Evolutionary conservation across 768 basidiomycete genomes (phyloP), one percentile per base, ranked within the genome.

Genomic region (Artomyces pyxidatus): DNA sequence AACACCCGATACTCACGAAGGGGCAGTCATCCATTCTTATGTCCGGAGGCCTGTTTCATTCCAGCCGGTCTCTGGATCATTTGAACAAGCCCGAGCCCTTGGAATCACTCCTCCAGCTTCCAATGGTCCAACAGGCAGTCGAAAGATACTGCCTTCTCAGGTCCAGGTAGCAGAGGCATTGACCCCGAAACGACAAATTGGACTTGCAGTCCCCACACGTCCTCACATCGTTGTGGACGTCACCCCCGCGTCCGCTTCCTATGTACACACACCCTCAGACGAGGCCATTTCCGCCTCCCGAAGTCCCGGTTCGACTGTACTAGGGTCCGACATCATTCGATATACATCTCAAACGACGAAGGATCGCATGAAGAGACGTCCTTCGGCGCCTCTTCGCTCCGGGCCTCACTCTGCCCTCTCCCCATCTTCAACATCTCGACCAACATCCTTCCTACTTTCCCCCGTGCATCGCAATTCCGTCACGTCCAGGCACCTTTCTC

Each of bases 291-390:
- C 21, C n/a, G 48, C 38, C n/a, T 42, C 42, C 26, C 29, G 38
- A 4, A 52, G 53, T 25, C 25, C 25, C 35, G 42, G 44, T 37
- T 55, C 57, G 21, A 50, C 52, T 26, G 41, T 60, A 37, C 52
- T 63, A 10, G 62, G 63, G 2, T 65, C 66, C 5, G 66, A 66
- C 48, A 64, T 66, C 50, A 51, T 67, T 10, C 57, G 58, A 40
- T 9, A n/a, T 4, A 23, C 30, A 17, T 25, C 44, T 26, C 32
- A 37, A n/a, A 38, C 19, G 30, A 21, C n/a, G 19, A 47, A 37
- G 40, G 39, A 55, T 16, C 52, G 48, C 37, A 53, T 46, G 40
- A 55, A 43, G 37, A 23, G n/a, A n/a, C n/a, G n/a, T n/a, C n/a
- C n/a, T n/a, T n/a, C n/a, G n/a, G n/a, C n/a, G n/a, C n/a, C n/a